Evolutionary conservation across 192 early-diverging fungal genomes (phyloP).

Genomic region (Oehlia diaphana): DNA sequence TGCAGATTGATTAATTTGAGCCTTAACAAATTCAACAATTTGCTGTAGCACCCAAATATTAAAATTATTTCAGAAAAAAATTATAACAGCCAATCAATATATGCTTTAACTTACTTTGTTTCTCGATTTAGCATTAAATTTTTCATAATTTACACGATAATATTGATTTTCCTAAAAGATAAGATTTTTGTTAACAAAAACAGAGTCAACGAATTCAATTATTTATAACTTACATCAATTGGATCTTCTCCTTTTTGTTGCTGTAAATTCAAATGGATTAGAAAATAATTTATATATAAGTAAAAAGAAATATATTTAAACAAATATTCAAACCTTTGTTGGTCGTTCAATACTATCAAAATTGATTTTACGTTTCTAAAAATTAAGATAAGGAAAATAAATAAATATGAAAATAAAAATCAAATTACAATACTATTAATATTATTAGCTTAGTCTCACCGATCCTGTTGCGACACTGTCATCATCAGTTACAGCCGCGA

Average conservation of each 20-base stretch:
- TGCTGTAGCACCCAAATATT: slow-evolving; percentile 33
- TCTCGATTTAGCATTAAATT: slow-evolving; percentile 22
- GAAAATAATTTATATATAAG: neutral
- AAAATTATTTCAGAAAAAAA: neutral
- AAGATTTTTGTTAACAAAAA: neutral
- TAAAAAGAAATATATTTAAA: neutral
- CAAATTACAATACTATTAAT: neutral
- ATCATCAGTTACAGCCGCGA: slow-evolving; percentile 47
- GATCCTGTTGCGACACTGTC: slow-evolving; percentile 38
- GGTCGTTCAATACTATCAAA: slow-evolving; percentile 4
- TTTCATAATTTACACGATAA: slow-evolving; percentile 26
- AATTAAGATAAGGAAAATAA: neutral
- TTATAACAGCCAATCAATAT: neutral
- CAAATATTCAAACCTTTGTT: neutral
- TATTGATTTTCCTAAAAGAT: slow-evolving; percentile 15
- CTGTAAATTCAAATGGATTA: neutral
- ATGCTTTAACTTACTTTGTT: neutral
- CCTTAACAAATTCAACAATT: slow-evolving; percentile 58
- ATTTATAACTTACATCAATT: slow-evolving; percentile 17
- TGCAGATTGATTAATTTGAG: slow-evolving; percentile 65
- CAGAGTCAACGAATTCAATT: neutral
- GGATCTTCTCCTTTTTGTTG: slow-evolving; percentile 6
- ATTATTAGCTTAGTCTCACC: neutral
- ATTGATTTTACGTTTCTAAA: slow-evolving; percentile 25
- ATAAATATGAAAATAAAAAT: neutral